phyloP scores from a whole-genome alignment of 2,329 filamentous ascomycete species.

The Lithohypha guttulata region DNA sequence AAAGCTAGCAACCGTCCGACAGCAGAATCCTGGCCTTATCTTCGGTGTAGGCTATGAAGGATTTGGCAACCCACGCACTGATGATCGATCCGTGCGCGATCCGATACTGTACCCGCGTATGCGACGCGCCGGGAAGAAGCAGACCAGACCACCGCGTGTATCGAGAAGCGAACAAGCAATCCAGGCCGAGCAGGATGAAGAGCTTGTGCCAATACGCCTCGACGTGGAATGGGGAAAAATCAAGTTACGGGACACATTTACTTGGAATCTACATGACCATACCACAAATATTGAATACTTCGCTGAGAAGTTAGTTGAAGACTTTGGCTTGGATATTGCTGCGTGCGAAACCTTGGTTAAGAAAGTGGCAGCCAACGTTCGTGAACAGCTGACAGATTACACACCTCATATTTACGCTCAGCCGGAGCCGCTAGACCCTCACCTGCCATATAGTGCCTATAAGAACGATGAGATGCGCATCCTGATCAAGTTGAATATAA shows the following conservation, averaged over 20 bases:
- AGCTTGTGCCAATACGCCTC: conserved; percentile 78
- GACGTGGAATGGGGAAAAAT: conserved; percentile 95
- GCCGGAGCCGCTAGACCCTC: conserved; percentile 80
- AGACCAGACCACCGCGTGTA: conserved; percentile 61
- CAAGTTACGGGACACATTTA: conserved; percentile 92
- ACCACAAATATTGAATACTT: conserved; percentile 71
- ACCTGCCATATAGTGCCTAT: conserved; percentile 83
- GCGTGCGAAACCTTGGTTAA: conserved; percentile 45
- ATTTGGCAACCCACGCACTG: conserved; percentile 78
- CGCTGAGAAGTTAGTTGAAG: conserved; percentile 80
- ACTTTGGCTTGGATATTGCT: conserved; percentile 65
- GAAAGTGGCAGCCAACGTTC: conserved; percentile 59
- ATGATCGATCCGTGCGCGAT: conserved; percentile 48
- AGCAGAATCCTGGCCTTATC: conserved; percentile 46
- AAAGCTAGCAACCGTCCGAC: conserved; percentile 48
- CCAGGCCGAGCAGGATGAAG: conserved; percentile 84
- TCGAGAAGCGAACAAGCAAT: conserved; percentile 68
- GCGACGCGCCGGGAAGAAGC: conserved; percentile 65
- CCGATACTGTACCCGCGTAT: conserved; percentile 70
- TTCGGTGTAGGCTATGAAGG: conserved; percentile 71
- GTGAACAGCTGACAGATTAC: conserved; percentile 84
- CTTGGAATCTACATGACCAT: conserved; percentile 94
- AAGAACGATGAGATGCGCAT: conserved; percentile 99
- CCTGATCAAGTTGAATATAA: conserved; percentile 91
- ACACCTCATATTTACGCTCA: conserved; percentile 85